These are phyloP conservation scores for Lagenidium giganteum DNA, from an alignment of 352 stramenopile species.

Conservation along the genomic window DNA sequence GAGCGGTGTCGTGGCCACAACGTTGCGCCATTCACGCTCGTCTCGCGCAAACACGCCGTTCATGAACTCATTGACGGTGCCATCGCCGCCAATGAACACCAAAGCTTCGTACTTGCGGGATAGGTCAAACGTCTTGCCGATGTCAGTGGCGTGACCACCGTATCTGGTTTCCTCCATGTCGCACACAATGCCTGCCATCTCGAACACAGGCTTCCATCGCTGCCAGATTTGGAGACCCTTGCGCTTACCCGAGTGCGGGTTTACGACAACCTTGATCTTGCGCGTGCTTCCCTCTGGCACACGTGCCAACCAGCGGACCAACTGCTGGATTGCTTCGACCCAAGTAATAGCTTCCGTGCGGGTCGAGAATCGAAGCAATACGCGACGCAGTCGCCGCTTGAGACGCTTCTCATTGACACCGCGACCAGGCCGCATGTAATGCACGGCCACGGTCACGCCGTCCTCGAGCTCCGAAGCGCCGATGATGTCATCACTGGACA, in stretches of 20 bases:
- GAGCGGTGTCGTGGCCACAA: conserved; percentile 55
- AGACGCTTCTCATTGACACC: conserved; percentile 36
- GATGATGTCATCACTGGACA: conserved; percentile 46
- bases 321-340: conserved; percentile 29
- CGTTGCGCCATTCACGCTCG: conserved; percentile 48
- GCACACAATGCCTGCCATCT: conserved; percentile 47
- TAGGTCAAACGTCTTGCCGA: conserved; percentile 37
- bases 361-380: conserved; percentile 26
- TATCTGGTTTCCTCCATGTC: conserved; percentile 63
- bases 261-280: conserved; percentile 59
- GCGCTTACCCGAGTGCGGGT: conserved; percentile 49
- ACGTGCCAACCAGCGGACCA: conserved; percentile 53
- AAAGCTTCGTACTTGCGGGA: conserved; percentile 52
- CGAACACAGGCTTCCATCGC: conserved; percentile 37
- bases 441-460: conserved; percentile 24
- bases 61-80: conserved; percentile 70
- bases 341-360: conserved; percentile 20
- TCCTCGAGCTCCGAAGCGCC: conserved; percentile 8
- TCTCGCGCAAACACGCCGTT: conserved; percentile 56
- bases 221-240: conserved; percentile 49
- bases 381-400: conserved; percentile 30
- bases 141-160: conserved; percentile 51
- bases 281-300: conserved; percentile 35
- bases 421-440: conserved; percentile 41
- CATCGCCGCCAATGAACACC: conserved; percentile 59